These are phyloP conservation scores for Neofusicoccum sp. DNA, from an alignment of 2,329 filamentous ascomycete genomes.

Conservation along the genomic window DNA sequence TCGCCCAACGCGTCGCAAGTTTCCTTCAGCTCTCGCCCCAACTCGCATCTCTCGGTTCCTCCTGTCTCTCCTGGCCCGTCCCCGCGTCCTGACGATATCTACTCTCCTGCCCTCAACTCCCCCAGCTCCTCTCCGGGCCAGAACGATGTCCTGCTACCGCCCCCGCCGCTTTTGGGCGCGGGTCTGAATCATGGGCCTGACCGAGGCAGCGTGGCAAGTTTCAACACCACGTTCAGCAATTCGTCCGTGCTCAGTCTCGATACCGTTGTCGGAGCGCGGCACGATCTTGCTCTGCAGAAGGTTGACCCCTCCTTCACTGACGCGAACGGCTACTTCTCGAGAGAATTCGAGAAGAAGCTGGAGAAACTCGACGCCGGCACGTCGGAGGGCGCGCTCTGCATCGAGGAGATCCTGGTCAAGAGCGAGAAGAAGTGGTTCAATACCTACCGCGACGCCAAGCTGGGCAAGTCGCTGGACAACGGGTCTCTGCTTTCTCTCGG, in stretches of 20 bases:
- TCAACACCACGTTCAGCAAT: constrained; percentile 16
- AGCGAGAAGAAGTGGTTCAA: constrained; percentile 66
- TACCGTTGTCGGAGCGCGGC: constrained; percentile 51
- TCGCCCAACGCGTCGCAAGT: constrained; percentile 6
- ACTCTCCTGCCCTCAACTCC: not conserved
- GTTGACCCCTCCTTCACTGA: constrained; percentile 68
- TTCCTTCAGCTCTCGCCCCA: constrained; percentile 9
- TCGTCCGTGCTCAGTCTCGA: constrained; percentile 50
- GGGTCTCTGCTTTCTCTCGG: constrained; percentile 6
- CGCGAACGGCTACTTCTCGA: constrained; percentile 59
- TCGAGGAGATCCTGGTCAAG: constrained; percentile 63
- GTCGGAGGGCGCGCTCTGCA: constrained; percentile 50
- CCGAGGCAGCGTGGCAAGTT: constrained; percentile 2
- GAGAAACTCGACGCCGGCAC: constrained; percentile 49
- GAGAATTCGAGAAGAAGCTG: constrained; percentile 56
- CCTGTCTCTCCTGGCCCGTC: not conserved
- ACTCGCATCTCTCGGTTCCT: not conserved
- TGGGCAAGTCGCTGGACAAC: constrained; percentile 10
- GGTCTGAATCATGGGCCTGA: not conserved
- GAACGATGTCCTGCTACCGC: not conserved
- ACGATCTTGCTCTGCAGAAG: constrained; percentile 59
- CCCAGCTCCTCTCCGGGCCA: constrained; percentile 5
- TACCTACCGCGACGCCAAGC: constrained; percentile 12
- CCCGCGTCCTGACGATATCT: constrained; percentile 10
- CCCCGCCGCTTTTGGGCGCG: constrained; percentile 9